Percentiles rank a stretch among this genome's conserved stretches.
Evolutionary conservation across 352 stramenopile genomes (phyloP).

Genomic region (Thraustotheca clavata): DNA sequence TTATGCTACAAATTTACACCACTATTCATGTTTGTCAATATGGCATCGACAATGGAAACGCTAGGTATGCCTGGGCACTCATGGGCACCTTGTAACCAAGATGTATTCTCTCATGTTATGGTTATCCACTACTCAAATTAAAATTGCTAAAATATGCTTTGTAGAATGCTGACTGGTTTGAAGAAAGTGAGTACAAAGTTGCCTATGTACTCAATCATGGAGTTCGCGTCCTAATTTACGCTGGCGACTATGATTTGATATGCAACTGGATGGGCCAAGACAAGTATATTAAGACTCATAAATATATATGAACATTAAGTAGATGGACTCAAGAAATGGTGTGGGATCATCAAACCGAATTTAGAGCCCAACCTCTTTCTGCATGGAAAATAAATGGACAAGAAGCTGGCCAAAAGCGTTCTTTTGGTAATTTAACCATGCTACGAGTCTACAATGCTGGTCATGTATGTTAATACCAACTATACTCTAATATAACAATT

Average conservation of each 20-base stretch:
- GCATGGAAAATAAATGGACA: slow-evolving; percentile 25
- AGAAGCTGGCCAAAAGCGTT: slow-evolving; percentile 36
- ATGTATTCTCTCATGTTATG: slow-evolving; percentile 11
- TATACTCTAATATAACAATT: neutral
- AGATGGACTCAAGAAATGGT: slow-evolving; percentile 43
- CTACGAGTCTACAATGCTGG: slow-evolving; percentile 52
- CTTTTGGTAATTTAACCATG: slow-evolving; percentile 46
- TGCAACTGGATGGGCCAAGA: slow-evolving; percentile 65
- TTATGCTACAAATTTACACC: slow-evolving; percentile 61
- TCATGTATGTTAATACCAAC: slow-evolving; percentile 40
- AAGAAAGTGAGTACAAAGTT: slow-evolving; percentile 51
- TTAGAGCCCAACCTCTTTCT: slow-evolving; percentile 22
- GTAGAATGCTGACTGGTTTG: slow-evolving; percentile 32
- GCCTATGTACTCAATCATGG: slow-evolving; percentile 34
- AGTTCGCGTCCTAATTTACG: slow-evolving; percentile 70
- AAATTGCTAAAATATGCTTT: slow-evolving; percentile 19
- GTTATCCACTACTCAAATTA: neutral
- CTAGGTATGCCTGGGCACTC: slow-evolving; percentile 29
- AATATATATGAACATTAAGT: neutral
- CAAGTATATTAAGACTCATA: neutral
- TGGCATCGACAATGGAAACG: slow-evolving; percentile 29
- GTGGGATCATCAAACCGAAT: slow-evolving; percentile 35
- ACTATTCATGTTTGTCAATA: slow-evolving; percentile 54
- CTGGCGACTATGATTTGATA: slow-evolving; percentile 55
- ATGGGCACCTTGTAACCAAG: slow-evolving; percentile 45